Evolutionary conservation across 2,329 filamentous ascomycete species (phyloP).

Genomic region (Fusarium falciforme): DNA sequence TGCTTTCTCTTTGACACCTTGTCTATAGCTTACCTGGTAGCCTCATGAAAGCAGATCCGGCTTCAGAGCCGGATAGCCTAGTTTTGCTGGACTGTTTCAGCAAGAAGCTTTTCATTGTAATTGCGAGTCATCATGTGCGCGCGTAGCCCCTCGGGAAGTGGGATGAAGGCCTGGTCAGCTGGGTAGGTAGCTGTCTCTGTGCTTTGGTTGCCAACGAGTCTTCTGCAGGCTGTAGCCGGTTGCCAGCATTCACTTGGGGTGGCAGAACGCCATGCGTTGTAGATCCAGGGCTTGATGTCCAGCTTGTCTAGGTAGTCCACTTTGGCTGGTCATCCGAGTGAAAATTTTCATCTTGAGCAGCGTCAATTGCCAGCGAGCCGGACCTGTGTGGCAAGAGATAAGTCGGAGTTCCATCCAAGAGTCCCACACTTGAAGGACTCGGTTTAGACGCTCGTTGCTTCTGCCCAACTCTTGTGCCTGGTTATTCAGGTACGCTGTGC

Average conservation of each 20-base stretch:
- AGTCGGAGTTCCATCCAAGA: not conserved
- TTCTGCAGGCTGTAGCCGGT: not conserved
- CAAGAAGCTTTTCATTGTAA: not conserved
- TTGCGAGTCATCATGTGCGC: constrained; percentile 15
- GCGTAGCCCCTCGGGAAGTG: not conserved
- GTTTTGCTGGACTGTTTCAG: constrained; percentile 9
- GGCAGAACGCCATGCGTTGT: constrained; percentile 7
- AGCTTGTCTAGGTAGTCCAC: not conserved
- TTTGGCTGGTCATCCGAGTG: constrained; percentile 3
- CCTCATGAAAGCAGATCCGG: not conserved
- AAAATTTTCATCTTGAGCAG: constrained; percentile 9
- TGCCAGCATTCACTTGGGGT: not conserved
- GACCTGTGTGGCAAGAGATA: constrained; percentile 15
- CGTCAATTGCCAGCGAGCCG: not conserved
- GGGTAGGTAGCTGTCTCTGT: not conserved
- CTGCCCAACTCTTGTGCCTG: constrained; percentile 16
- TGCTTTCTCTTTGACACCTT: constrained; percentile 9
- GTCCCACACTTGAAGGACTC: constrained; percentile 29
- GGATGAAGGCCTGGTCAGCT: not conserved
- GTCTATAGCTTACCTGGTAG: constrained; percentile 15
- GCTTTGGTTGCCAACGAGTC: not conserved
- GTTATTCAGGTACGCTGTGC: not conserved
- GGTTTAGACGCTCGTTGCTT: constrained; percentile 16
- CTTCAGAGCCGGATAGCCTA: constrained; percentile 1
- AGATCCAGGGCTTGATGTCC: not conserved